Evolutionary conservation across 2,329 filamentous ascomycete genomes (phyloP).

Genomic region (Fulvia fulva): DNA sequence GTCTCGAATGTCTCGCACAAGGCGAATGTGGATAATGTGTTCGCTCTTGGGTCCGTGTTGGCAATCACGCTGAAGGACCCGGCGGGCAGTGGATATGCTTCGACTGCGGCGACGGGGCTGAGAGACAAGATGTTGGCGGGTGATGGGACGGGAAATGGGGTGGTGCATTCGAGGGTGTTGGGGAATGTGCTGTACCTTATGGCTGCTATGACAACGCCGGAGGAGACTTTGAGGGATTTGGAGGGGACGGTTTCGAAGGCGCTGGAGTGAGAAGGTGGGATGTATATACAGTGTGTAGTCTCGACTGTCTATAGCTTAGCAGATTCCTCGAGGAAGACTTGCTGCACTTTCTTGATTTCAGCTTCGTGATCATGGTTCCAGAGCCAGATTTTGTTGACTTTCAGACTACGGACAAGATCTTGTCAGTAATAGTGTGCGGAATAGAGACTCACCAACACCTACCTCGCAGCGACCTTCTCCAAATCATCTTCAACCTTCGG

Average conservation of each 20-base stretch:
- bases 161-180: conserved; percentile 56
- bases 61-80: conserved; percentile 58
- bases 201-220: conserved; percentile 51
- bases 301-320: background rate
- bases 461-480: conserved; percentile 28
- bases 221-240: conserved; percentile 40
- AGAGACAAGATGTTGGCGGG: conserved; percentile 47
- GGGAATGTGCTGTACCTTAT: conserved; percentile 61
- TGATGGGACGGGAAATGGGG: conserved; percentile 35
- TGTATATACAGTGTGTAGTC: background rate
- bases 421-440: too few relatives aligned
- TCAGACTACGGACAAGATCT: conserved; percentile 18
- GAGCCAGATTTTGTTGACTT: conserved; percentile 36
- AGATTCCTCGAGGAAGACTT: background rate
- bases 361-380: conserved; percentile 37
- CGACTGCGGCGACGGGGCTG: conserved; percentile 51
- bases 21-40: conserved; percentile 58
- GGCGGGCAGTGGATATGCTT: conserved; percentile 50
- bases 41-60: conserved; percentile 71
- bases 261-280: conserved; percentile 10
- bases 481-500: conserved; percentile 32
- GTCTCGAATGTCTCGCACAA: conserved; percentile 57
- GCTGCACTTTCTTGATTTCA: conserved; percentile 29
- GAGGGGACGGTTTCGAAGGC: conserved; percentile 40
- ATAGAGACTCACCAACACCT: too few relatives aligned